Evolutionary conservation across 2,329 filamentous ascomycete genomes (phyloP), one percentile per base, ranked within the genome.

Genomic region (Fusarium dlaminii): DNA sequence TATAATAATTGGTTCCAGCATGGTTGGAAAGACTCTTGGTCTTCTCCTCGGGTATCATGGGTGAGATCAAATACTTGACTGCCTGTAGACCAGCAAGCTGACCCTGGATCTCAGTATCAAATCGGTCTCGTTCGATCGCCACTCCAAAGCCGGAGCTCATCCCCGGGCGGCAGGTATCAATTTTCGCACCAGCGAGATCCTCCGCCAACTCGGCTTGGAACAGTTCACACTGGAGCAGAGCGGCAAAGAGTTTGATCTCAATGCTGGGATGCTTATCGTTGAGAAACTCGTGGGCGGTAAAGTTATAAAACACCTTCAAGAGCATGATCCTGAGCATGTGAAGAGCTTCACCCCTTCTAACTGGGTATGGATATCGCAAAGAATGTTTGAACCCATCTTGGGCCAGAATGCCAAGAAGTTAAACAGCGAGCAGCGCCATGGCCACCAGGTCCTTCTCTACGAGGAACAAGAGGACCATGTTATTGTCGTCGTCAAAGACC

Each of bases 21-120:
- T 61, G 58, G 58, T 61, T 34, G 58, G 58, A 8, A 52, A 61
- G n/a, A 15, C 58, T 2, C 58, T 61, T 22, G 58, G 58, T 22
- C 58, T 54, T 61, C 45, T 61, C 8, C 45, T 61, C 11, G 58
- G 58, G 3, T 61, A 54, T 42, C 36, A 61, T 6, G 45, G 58
- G 58, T 52, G 42, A n/a, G 45, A 6, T 15, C 2, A 8, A 8
- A 24, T 5, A n/a, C 14, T 1, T 9, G 4, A 34, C 29, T 6
- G 6, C 22, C 8, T 3, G 20, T 11, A 24, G 15, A 18, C 1
- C 8, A 6, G 22, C 1, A 8, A n/a, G 14, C 20, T 49, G 6
- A 49, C 46, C 14, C 6, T 4, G 1, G 1, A 8, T n/a, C 6
- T 20, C 1, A 59, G 56, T 8, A 60, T 52, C 3, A 52, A 17